Evolutionary conservation across 2,329 filamentous ascomycete species (phyloP), one percentile per base, ranked within the genome.

Genomic region (Immersiporthe knoxdaviesiana): DNA sequence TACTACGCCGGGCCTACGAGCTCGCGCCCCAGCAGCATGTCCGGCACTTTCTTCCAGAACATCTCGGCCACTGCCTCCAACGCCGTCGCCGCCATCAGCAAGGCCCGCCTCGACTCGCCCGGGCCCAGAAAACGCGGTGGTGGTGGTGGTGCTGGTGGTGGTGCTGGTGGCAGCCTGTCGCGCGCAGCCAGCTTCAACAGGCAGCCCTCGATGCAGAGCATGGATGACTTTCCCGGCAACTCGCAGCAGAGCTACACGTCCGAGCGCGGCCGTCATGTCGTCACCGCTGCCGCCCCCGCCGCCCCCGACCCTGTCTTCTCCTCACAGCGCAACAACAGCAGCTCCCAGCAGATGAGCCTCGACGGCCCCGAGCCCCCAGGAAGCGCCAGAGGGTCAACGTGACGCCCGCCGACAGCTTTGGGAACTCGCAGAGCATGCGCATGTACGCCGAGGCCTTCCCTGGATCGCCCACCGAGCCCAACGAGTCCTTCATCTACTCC

Each of bases 31-130:
- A 89, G 88, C 74, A 89, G 87, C 76, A 74, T 89, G 24, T 90
- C 92, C 61, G 94, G 94, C 24, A 97, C 96, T 1, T 97, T 97
- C 78, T 98, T 99, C 83, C 94, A 94, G 77, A 97, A 97, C 76
- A 98, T 99, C 72, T 98, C 95, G 4, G 92, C 90, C 72, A 97
- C 94, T 1, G 94, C 96, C 1, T 96, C 93, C 5, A 95, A 94
- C 75, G 96, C 96, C 37, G 92, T 99, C 68, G 94, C 94, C 71
- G 95, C 96, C 69, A 97, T 99, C 79, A 97, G 93, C 86, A 97
- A 98, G 82, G 95, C 96, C 21, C 88, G 95, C 16, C 91, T 97
- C 75, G 94, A 97, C 78, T 97, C 94, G 2, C 94, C 94, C 1
- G 91, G 87, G 10, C 91, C 91, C 5, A 85, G 92, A 70, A 84